Evolutionary conservation across 352 stramenopile species (phyloP).

Genomic region (Globisporangium takayamanum): DNA sequence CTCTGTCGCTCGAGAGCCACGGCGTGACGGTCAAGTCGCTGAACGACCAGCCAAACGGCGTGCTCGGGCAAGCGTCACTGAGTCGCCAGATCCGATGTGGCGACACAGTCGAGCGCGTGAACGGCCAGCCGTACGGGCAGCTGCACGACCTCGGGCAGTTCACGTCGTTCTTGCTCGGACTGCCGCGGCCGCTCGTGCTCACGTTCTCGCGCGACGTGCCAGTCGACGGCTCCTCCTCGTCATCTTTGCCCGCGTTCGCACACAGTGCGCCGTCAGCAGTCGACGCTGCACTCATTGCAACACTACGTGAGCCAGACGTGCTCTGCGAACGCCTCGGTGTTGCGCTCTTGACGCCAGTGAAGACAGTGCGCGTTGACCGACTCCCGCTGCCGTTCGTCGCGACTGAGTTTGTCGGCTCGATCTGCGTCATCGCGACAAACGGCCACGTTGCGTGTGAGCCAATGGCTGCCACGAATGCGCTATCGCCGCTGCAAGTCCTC

Average conservation of each 20-base stretch:
- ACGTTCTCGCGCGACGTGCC: conserved; percentile 41
- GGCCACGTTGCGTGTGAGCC: conserved; percentile 31
- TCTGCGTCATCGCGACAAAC: conserved; percentile 32
- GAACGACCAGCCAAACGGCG: conserved; percentile 60
- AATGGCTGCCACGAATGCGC: neutral
- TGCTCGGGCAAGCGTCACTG: conserved; percentile 61
- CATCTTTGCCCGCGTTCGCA: neutral
- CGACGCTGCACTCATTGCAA: conserved; percentile 12
- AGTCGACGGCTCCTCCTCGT: neutral
- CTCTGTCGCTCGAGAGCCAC: conserved; percentile 57
- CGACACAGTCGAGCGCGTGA: conserved; percentile 73
- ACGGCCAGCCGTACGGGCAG: conserved; percentile 51
- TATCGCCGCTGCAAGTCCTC: conserved; percentile 9
- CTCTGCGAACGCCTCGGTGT: conserved; percentile 22
- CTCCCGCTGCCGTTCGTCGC: conserved; percentile 37
- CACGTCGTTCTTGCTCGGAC: conserved; percentile 54
- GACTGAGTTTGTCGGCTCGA: conserved; percentile 26
- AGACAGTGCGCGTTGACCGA: conserved; percentile 27
- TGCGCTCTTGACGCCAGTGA: conserved; percentile 14
- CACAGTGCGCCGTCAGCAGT: neutral
- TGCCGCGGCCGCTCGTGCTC: conserved; percentile 62
- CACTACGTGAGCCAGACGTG: conserved; percentile 18
- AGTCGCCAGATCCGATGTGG: conserved; percentile 50
- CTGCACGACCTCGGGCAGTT: conserved; percentile 78
- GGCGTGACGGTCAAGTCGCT: conserved; percentile 75